phyloP scores from a whole-genome alignment of 192 early-diverging fungal genomes.

The Podila epigama region DNA sequence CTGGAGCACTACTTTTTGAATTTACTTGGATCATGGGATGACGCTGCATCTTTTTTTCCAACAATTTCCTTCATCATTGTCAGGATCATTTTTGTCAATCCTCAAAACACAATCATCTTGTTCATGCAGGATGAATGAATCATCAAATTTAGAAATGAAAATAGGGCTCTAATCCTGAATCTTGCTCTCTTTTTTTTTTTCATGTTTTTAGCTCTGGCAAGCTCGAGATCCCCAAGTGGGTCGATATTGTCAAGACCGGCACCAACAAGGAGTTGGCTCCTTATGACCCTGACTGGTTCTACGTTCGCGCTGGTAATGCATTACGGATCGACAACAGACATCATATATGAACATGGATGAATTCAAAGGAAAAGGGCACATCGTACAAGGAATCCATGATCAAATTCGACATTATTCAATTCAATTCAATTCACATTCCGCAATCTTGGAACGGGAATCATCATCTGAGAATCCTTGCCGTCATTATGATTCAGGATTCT shows the following conservation, averaged over 20 bases:
- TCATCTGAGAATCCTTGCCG: neutral
- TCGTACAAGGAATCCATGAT: neutral
- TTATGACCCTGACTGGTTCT: constrained; percentile 99
- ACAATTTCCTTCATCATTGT: no score
- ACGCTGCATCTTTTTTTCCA: constrained; percentile 18
- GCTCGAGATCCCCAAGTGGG: constrained; percentile 99
- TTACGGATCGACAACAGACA: no score
- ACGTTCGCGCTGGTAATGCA: constrained; percentile 89
- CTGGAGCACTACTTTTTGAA: no score
- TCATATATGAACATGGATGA: neutral
- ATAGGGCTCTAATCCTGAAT: neutral
- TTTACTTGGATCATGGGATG: constrained; percentile 32
- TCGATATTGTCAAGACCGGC: constrained; percentile 98
- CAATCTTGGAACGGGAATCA: neutral
- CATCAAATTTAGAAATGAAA: constrained; percentile 15
- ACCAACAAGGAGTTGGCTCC: constrained; percentile 97
- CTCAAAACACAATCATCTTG: neutral
- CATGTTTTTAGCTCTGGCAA: constrained; percentile 74
- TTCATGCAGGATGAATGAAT: constrained; percentile 23
- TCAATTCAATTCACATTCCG: neutral
- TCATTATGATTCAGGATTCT: neutral
- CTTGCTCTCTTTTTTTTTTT: neutral
- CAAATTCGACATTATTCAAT: no score
- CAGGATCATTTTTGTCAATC: no score
- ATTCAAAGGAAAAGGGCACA: neutral